Percentiles rank a stretch among this genome's conserved stretches.
These are phyloP conservation scores for Simmondsia chinensis DNA, from an alignment of 148 eudicot genomes.

Conservation along the genomic window DNA sequence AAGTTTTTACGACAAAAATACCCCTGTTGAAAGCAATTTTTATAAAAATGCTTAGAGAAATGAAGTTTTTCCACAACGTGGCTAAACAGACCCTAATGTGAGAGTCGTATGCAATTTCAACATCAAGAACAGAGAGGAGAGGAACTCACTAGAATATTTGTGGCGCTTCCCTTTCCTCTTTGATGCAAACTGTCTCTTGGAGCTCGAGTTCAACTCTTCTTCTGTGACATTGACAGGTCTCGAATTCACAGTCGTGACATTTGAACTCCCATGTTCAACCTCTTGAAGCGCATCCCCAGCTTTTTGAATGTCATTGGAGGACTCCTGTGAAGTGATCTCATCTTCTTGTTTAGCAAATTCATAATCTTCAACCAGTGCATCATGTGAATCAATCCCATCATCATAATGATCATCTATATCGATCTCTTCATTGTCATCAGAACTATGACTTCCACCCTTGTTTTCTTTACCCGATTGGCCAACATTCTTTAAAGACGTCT, in stretches of 20 bases:
- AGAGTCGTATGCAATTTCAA: too few relatives aligned
- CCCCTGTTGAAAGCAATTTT: too few relatives aligned
- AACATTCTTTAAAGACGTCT: slow-evolving; percentile 67
- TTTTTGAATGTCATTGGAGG: slow-evolving; percentile 16
- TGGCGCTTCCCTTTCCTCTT: slow-evolving; percentile 59
- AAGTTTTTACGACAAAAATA: too few relatives aligned
- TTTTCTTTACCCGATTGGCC: slow-evolving; percentile 27
- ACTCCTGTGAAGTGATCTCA: slow-evolving; percentile 14
- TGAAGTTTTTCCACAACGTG: too few relatives aligned
- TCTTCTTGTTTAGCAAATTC: slow-evolving; percentile 29
- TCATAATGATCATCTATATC: slow-evolving; percentile 85
- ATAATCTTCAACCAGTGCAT: slow-evolving; percentile 48
- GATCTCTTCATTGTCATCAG: slow-evolving; percentile 28
- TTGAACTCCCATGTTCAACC: slow-evolving; percentile 26
- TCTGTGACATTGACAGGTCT: slow-evolving; percentile 24
- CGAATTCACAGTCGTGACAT: slow-evolving; percentile 18
- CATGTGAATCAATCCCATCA: slow-evolving; percentile 79
- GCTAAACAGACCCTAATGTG: too few relatives aligned
- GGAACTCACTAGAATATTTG: slow-evolving; percentile 48
- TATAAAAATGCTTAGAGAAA: too few relatives aligned
- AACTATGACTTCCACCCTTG: slow-evolving; percentile 18
- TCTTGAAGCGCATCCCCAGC: slow-evolving; percentile 21
- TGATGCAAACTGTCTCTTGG: slow-evolving; percentile 30
- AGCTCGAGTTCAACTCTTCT: slow-evolving; percentile 31
- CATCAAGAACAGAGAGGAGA: neutral